These are phyloP conservation scores for Lentinula sp. DNA, from an alignment of 768 basidiomycete species.

Conservation along the genomic window DNA sequence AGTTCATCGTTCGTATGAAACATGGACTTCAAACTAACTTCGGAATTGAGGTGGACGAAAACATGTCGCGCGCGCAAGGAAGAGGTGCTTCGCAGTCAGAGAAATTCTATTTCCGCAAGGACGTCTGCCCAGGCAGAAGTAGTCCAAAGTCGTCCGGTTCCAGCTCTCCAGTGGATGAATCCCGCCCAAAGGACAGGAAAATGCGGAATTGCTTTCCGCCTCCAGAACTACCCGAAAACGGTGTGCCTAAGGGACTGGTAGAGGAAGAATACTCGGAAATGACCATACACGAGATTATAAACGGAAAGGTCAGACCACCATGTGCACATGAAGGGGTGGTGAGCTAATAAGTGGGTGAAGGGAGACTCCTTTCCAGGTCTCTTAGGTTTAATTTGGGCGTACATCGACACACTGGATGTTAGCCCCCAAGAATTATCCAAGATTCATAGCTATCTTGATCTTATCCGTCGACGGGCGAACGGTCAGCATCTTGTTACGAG, in stretches of 20 bases:
- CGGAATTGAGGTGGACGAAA: conserved; percentile 79
- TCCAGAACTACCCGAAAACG: conserved; percentile 46
- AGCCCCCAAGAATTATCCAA: conserved; percentile 49
- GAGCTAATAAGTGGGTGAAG: conserved; percentile 24
- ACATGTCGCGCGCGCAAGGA: conserved; percentile 87
- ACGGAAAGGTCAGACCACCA: conserved; percentile 63
- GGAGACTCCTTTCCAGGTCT: conserved; percentile 71
- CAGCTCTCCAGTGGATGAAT: conserved; percentile 31
- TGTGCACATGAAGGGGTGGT: not conserved
- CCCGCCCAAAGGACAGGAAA: conserved; percentile 53
- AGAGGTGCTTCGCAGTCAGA: conserved; percentile 69
- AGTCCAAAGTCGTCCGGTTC: conserved; percentile 32
- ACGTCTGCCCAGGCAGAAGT: conserved; percentile 58
- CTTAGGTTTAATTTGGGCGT: conserved; percentile 73
- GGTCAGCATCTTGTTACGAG: conserved; percentile 41
- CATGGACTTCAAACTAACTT: not conserved
- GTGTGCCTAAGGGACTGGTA: conserved; percentile 36
- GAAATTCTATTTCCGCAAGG: conserved; percentile 88
- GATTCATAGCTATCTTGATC: conserved; percentile 73
- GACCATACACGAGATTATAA: conserved; percentile 88
- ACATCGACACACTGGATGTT: conserved; percentile 82
- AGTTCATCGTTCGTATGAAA: not conserved
- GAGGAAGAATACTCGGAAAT: conserved; percentile 90
- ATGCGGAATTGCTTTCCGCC: conserved; percentile 70
- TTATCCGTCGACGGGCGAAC: conserved; percentile 72